phyloP scores from a whole-genome alignment of 352 stramenopile species.

The Globisporangium paroecandrum region DNA sequence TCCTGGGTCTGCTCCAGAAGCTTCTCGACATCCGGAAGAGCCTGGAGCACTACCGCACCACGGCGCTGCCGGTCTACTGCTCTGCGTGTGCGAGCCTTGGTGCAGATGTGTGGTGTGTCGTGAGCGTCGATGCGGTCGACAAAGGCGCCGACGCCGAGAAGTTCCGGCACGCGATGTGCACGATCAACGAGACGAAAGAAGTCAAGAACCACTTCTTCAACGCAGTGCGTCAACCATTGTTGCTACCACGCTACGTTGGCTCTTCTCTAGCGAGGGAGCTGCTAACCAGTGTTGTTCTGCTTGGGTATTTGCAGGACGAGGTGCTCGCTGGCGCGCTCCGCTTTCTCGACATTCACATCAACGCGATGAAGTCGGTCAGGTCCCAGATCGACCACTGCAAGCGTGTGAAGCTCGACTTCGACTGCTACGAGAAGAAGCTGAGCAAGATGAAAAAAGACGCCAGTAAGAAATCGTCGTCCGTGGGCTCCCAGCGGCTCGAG shows the following conservation, averaged over 20 bases:
- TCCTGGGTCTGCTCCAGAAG: conserved; percentile 62
- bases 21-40: conserved; percentile 71
- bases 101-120: conserved; percentile 71
- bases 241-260: neutral
- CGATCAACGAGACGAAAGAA: conserved; percentile 75
- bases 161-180: conserved; percentile 70
- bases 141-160: conserved; percentile 65
- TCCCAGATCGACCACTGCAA: conserved; percentile 71
- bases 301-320: conserved; percentile 34
- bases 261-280: neutral
- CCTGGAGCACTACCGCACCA: conserved; percentile 61
- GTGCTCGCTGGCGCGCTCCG: conserved; percentile 55
- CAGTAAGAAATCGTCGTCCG: conserved; percentile 7
- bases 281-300: neutral
- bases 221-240: conserved; percentile 27
- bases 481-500: conserved; percentile 35
- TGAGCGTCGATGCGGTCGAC: conserved; percentile 59
- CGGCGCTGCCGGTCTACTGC: conserved; percentile 59
- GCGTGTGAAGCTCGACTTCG: conserved; percentile 65
- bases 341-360: conserved; percentile 73
- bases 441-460: conserved; percentile 26
- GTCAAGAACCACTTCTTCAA: conserved; percentile 76
- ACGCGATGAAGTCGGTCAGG: conserved; percentile 69
- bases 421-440: conserved; percentile 64
- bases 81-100: conserved; percentile 56